A percentile compares a stretch with the other conserved stretches of the same genome.
These are phyloP conservation scores for Globisporangium abappressorium DNA, from an alignment of 352 stramenopile species.

Conservation along the genomic window DNA sequence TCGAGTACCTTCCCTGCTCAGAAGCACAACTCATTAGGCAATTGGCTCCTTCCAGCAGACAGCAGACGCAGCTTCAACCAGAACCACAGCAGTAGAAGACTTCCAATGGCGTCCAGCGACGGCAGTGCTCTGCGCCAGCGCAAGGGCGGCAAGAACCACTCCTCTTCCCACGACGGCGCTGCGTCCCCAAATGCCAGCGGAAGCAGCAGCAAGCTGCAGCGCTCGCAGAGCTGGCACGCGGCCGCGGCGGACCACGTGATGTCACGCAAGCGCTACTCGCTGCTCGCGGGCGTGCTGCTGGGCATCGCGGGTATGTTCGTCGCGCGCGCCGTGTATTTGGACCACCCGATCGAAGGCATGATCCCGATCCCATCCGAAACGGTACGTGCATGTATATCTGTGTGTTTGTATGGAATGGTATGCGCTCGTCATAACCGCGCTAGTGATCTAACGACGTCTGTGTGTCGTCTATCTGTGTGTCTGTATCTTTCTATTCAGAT, in stretches of 20 bases:
- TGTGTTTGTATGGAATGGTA: background rate
- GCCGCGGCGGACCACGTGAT: constrained; percentile 53
- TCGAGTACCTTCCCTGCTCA: background rate
- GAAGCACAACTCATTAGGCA: background rate
- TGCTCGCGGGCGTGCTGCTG: constrained; percentile 53
- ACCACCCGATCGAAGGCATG: constrained; percentile 41
- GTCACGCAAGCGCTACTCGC: constrained; percentile 67
- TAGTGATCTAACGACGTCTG: background rate
- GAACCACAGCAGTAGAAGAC: background rate
- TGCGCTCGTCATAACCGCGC: background rate
- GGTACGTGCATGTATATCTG: constrained; percentile 10
- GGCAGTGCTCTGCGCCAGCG: constrained; percentile 22
- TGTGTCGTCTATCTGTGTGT: background rate
- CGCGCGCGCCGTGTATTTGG: constrained; percentile 46
- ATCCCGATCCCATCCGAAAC: constrained; percentile 36
- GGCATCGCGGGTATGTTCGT: constrained; percentile 50
- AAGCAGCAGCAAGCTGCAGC: constrained; percentile 20
- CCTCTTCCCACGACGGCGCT: background rate
- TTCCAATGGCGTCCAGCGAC: constrained; percentile 1
- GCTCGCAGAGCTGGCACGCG: constrained; percentile 54
- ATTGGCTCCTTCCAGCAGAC: background rate
- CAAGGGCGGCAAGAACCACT: constrained; percentile 15
- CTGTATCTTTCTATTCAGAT: constrained; percentile 24
- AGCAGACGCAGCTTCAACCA: background rate
- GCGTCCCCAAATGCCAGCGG: background rate